A percentile compares a stretch with the other conserved stretches of the same genome.
These are phyloP conservation scores for Tausonia pullulans DNA, from an alignment of 1,284 basidiomycete species.

Conservation along the genomic window DNA sequence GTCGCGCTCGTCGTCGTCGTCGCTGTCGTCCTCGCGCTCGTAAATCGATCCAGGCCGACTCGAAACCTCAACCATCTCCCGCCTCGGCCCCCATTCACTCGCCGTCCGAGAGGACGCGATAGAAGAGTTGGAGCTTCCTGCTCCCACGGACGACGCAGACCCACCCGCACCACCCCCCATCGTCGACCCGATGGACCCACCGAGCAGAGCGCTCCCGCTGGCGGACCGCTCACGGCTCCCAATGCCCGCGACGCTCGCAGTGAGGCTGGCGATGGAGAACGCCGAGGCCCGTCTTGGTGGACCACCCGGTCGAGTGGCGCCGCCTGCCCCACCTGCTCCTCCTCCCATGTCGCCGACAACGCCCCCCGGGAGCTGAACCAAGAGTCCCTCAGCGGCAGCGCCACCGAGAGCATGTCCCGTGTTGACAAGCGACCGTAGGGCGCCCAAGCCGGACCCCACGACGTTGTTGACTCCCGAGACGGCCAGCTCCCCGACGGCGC, in stretches of 20 bases:
- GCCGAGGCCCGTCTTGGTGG: slow-evolving; percentile 56
- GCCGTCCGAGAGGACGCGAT: slow-evolving; percentile 38
- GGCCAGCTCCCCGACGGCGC: slow-evolving; percentile 72
- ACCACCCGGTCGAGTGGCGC: slow-evolving; percentile 40
- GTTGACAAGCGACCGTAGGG: slow-evolving; percentile 52
- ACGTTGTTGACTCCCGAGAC: slow-evolving; percentile 75
- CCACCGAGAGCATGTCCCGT: slow-evolving; percentile 24
- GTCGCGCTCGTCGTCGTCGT: slow-evolving; percentile 28
- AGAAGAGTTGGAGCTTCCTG: slow-evolving; percentile 19
- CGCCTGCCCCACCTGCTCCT: slow-evolving; percentile 22
- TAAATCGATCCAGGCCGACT: slow-evolving; percentile 32
- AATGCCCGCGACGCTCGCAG: slow-evolving; percentile 49
- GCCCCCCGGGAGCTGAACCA: slow-evolving; percentile 20
- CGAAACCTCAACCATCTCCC: slow-evolving; percentile 32
- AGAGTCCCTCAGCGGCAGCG: slow-evolving; percentile 23
- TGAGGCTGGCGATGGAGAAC: slow-evolving; percentile 69
- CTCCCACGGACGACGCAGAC: too few species aligned
- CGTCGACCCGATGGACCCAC: slow-evolving; percentile 1
- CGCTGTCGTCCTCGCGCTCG: slow-evolving; percentile 28
- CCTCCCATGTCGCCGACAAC: slow-evolving; percentile 16
- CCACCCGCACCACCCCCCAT: too few species aligned
- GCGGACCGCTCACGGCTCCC: slow-evolving; percentile 25
- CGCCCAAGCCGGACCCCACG: slow-evolving; percentile 70
- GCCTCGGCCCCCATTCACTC: slow-evolving; percentile 29
- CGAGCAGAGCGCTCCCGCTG: slow-evolving; percentile 24